These are phyloP conservation scores for Tetratostichococcus sp. DNA, from an alignment of 139 green algal species.

Conservation along the genomic window DNA sequence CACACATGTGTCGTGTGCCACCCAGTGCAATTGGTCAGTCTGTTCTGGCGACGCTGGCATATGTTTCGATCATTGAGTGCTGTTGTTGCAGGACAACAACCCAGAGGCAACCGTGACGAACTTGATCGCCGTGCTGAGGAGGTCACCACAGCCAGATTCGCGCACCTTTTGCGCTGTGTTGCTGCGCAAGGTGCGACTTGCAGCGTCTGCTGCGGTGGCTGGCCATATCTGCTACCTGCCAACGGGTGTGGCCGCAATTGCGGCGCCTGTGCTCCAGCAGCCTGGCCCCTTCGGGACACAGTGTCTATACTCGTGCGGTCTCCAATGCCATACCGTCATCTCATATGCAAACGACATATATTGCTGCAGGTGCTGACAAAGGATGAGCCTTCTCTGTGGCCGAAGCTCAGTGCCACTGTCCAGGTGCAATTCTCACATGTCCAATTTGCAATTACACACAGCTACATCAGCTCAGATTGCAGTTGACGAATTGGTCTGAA, in stretches of 20 bases:
- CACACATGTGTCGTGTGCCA: neutral
- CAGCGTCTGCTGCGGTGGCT: no score
- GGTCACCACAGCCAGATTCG: slow-evolving; percentile 39
- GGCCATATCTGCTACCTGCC: neutral
- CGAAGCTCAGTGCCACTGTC: slow-evolving; percentile 38
- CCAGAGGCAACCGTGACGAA: slow-evolving; percentile 11
- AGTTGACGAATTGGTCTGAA: no score
- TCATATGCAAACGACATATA: neutral
- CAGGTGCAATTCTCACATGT: slow-evolving; percentile 31
- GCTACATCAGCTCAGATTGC: no score
- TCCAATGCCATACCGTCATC: no score
- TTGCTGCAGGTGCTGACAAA: slow-evolving; percentile 58
- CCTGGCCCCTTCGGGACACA: no score
- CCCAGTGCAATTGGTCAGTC: neutral
- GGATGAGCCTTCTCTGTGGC: slow-evolving; percentile 73
- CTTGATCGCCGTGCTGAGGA: slow-evolving; percentile 57
- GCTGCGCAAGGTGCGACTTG: slow-evolving; percentile 60
- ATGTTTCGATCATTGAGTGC: no score
- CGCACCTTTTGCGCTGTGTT: slow-evolving; percentile 73
- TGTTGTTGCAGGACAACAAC: neutral
- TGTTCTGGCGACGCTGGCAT: no score
- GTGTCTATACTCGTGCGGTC: no score
- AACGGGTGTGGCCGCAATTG: no score
- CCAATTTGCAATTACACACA: no score
- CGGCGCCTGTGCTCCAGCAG: no score